These are phyloP conservation scores for Pseudohyphozyma bogoriensis DNA, from an alignment of 768 basidiomycete species.

Conservation along the genomic window DNA sequence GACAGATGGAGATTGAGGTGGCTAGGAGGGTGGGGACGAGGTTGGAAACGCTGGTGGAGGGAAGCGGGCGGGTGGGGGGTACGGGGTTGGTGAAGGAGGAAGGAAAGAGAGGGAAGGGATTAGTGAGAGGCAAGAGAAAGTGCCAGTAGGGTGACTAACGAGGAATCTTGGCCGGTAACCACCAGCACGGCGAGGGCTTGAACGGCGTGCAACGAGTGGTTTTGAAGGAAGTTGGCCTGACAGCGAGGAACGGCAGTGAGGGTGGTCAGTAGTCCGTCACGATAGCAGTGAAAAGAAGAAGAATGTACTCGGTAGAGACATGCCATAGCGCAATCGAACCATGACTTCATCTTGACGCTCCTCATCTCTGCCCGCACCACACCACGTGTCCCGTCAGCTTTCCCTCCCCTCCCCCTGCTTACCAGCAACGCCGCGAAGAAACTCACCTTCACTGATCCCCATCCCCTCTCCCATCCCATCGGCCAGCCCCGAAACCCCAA, in stretches of 20 bases:
- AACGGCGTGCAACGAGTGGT: slow-evolving; percentile 17
- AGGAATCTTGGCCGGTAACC: slow-evolving; percentile 18
- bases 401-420: not conserved
- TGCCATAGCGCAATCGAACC: too few relatives aligned
- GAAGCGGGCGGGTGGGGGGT: too few relatives aligned
- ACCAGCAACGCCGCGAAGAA: not conserved
- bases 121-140: too few relatives aligned
- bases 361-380: not conserved
- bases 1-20: slow-evolving; percentile 20
- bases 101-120: too few relatives aligned
- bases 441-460: not conserved
- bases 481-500: slow-evolving; percentile 19
- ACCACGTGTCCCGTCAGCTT: not conserved
- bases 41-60: slow-evolving; percentile 9
- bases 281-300: not conserved
- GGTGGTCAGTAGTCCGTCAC: slow-evolving; percentile 18
- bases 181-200: slow-evolving; percentile 13
- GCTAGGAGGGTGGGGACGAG: slow-evolving; percentile 23
- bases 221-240: slow-evolving; percentile 18
- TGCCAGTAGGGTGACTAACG: too few relatives aligned
- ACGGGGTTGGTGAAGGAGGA: too few relatives aligned
- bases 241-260: slow-evolving; percentile 13
- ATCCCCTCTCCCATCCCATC: not conserved
- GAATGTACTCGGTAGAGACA: too few relatives aligned
- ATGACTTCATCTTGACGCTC: not conserved